A percentile compares a stretch with the other conserved stretches of the same genome.
Conservation (phyloP, 345 rosid genomes). For the Citrus hindsii region DNA sequence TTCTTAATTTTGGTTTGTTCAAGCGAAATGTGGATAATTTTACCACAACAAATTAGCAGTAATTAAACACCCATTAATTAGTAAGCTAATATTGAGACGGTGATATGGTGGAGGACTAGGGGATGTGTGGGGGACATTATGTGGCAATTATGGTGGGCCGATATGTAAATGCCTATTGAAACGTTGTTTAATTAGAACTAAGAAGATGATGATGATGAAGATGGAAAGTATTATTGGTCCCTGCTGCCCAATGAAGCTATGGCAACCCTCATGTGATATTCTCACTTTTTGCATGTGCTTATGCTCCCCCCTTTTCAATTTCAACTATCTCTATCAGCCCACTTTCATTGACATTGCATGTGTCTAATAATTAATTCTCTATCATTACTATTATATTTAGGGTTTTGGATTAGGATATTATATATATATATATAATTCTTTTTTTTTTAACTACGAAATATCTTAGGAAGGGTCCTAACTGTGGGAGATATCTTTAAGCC, state of each 20-base stretch:
- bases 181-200: conserved; percentile 15
- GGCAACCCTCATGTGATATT: conserved; percentile 41
- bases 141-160: conserved; percentile 25
- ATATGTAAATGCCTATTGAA: conserved; percentile 15
- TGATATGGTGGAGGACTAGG: conserved; percentile 1
- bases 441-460: no score
- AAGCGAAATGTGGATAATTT: no score
- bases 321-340: conserved; percentile 27
- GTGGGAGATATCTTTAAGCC: no score
- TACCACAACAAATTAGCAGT: no score
- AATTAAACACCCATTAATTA: background rate
- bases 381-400: background rate
- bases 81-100: background rate
- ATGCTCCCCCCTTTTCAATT: conserved; percentile 19
- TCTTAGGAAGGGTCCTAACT: no score
- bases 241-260: conserved; percentile 26
- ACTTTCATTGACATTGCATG: background rate
- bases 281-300: conserved; percentile 51
- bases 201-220: background rate
- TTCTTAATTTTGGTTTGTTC: no score
- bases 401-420: background rate
- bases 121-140: conserved; percentile 20
- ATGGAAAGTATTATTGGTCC: conserved; percentile 16
- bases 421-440: no score
- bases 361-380: background rate